Evolutionary conservation across 306 rosid genomes (phyloP), one percentile per base, ranked within the genome.

Genomic region (Castanea crenata): DNA sequence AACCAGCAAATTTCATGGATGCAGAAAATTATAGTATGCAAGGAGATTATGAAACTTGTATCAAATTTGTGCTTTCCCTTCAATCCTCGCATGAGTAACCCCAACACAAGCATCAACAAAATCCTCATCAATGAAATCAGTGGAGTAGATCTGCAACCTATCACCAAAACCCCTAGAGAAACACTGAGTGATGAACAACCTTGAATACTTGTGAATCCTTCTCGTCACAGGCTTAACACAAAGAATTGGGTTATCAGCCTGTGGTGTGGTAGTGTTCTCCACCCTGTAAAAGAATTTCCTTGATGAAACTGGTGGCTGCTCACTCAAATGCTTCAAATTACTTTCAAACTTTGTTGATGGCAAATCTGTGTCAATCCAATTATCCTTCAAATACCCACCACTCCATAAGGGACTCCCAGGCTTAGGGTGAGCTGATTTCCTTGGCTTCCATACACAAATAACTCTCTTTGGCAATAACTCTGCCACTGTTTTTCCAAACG

Each of bases 181-280:
- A 78, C 97, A 88, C 81, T 88, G 92, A 44, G 88, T 38, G 25
- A 94, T 92, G 74, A 92, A 94, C 71, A 92, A 35, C 79, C 99
- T 85, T 1, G 91, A 91, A 75, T 82, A 92, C 16, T 88, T 82
- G 76, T 79, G 95, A 67, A 94, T 94, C 68, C 99, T 87, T 4
- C 76, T 4, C 0, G 99, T 92, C 69, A 91, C 99, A 1, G 97
- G 95, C 71, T 81, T 91, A 25, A 92, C 99, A 41, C 97, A 91
- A 81, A 92, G 11, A 20, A 92, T 74, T 0, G 95, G 97, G 38
- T 92, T 94, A 84, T 94, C 94, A 1, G 97, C 79, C 61, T 88
- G 89, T 0, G 99, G 97, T 0, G 97, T 94, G n/a, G 84, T 95
- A 11, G 97, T 94, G 73, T 94, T 94, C 92, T 94, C 97, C 84